These are phyloP conservation scores for Trametes versicolor DNA, from an alignment of 1,284 basidiomycete species.

Conservation along the genomic window DNA sequence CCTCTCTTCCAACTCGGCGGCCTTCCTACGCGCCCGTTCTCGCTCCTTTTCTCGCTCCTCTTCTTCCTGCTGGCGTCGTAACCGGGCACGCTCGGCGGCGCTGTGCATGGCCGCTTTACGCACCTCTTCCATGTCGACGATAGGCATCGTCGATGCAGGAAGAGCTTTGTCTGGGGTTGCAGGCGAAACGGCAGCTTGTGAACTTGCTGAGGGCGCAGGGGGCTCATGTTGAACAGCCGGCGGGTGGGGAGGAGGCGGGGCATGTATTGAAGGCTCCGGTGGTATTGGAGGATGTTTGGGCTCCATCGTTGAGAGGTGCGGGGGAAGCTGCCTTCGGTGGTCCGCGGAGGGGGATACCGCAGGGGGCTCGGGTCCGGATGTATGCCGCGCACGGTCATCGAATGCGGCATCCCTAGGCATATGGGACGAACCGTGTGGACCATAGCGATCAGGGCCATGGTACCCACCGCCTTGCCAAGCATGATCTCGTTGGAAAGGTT, in stretches of 20 bases:
- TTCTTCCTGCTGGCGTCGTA: constrained; percentile 86
- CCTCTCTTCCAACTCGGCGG: constrained; percentile 84
- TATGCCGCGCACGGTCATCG: constrained; percentile 38
- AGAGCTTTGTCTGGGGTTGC: constrained; percentile 45
- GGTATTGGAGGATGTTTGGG: constrained; percentile 22
- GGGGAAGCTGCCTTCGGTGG: constrained; percentile 49
- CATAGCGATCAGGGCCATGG: constrained; percentile 20
- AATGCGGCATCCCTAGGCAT: constrained; percentile 32
- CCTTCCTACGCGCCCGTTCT: constrained; percentile 88
- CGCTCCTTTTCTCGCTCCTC: constrained; percentile 84
- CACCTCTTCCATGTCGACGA: constrained; percentile 74
- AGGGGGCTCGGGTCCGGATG: constrained; percentile 35
- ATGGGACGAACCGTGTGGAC: constrained; percentile 5
- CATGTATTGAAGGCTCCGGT: constrained; percentile 7
- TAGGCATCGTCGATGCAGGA: constrained; percentile 46
- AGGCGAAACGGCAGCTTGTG: constrained; percentile 29
- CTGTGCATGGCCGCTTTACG: constrained; percentile 90
- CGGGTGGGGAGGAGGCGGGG: constrained; percentile 8
- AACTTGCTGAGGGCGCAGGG: constrained; percentile 25
- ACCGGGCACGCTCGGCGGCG: constrained; percentile 88
- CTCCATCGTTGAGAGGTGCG: constrained; percentile 32
- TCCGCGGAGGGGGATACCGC: constrained; percentile 30
- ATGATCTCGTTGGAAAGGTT: constrained; percentile 29
- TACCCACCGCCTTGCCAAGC: constrained; percentile 21
- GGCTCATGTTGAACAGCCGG: constrained; percentile 15